Percentiles rank a stretch among this genome's conserved stretches.
Conservation (phyloP, 2,329 filamentous ascomycete genomes). For the Neopestalotiopsis sp. region DNA sequence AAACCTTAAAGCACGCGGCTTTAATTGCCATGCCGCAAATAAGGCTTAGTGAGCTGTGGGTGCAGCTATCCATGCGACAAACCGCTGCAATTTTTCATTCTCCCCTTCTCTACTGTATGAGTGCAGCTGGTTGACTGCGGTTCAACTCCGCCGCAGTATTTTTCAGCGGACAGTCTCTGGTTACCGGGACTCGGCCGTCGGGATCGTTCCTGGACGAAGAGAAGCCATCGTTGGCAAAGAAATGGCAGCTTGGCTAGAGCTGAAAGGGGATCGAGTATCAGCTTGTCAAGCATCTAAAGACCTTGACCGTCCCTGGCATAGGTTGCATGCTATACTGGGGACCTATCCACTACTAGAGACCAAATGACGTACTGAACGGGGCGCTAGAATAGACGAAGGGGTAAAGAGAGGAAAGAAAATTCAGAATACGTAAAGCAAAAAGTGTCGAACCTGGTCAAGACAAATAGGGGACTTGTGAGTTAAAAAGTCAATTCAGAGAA, state of each 20-base stretch:
- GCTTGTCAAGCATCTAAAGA: not conserved
- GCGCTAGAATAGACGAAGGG: not conserved
- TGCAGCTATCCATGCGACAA: not conserved
- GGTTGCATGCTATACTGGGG: not conserved
- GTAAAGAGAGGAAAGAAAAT: not conserved
- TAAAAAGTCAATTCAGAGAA: not conserved
- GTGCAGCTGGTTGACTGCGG: not conserved
- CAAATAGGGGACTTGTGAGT: not conserved
- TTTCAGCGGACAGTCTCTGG: not conserved
- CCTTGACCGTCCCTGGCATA: not conserved
- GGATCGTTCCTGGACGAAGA: not conserved
- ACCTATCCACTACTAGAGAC: not conserved
- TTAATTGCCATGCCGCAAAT: slow-evolving; percentile 2
- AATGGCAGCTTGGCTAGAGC: not conserved
- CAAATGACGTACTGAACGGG: not conserved
- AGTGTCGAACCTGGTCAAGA: not conserved
- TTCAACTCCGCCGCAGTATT: not conserved
- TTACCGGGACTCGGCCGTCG: not conserved
- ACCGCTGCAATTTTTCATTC: not conserved
- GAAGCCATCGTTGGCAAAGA: not conserved
- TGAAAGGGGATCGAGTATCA: not conserved
- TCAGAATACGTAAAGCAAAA: not conserved
- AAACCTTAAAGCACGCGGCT: slow-evolving; percentile 6
- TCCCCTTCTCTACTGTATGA: not conserved
- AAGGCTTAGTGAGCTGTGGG: not conserved